Base-by-base conservation (phyloP, 176 grass and related monocot species). In the Cenchrus americanus region DNA sequence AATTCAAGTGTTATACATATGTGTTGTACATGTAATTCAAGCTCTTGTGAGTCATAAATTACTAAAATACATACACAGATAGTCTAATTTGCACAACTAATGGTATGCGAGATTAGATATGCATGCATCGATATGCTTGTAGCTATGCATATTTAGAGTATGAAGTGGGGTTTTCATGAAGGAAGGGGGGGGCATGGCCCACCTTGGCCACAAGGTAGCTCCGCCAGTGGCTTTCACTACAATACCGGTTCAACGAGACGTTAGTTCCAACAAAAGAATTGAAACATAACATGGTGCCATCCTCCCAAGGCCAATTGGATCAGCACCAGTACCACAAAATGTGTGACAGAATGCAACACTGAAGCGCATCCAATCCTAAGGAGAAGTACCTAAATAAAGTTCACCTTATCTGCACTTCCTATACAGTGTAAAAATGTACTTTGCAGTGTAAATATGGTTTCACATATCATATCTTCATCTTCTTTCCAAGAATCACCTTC, bases 281-380 rank as follows among this genome's bases (percentile, higher is more conserved):
- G 23, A 27, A 80, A 63, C 58, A 73, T 15, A 22, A 72, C 8
- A 37, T 21, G 13, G 14, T 98, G 22, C 96, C 96, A 32, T 98
- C 91, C 65, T 98, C 96, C 96, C 91, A 98, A 3, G 96, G 93
- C 96, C 96, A 98, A 80, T 98, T 95, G 89, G 89, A 88, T 98
- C 96, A 24, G 51, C 91, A 52, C 96, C 96, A 32, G 77, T 95
- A 27, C 91, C 93, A 78, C 91, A 89, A 77, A 98, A 98, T 0
- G 96, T 96, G 14, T 96, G 93, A 93, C 96, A 94, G 30, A 98
- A 95, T 0, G 91, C 96, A 54, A 96, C 89, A 61, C 93, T 95
- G 77, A 98, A 98, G 37, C 91, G 83, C 79, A 98, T 78, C 93
- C 96, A 95, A 73, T 98, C 96, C 93, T 95, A 66, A 21, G 4